Evolutionary conservation across 2,329 filamentous ascomycete genomes (phyloP), one percentile per base, ranked within the genome.

Genomic region (Epichloe typhina): DNA sequence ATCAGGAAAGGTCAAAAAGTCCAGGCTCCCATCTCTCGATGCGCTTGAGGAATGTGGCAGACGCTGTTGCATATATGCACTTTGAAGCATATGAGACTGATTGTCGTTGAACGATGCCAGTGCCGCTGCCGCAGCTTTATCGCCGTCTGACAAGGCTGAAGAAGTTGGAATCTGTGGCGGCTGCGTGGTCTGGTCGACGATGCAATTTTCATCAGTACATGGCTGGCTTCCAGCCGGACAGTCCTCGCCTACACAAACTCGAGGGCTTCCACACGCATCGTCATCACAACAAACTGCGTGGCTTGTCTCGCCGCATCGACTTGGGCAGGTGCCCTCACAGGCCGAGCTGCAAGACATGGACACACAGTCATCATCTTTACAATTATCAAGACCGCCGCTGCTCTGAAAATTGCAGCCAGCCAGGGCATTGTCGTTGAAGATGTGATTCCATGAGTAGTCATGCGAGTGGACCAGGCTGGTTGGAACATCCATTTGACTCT

Each of bases 121-220:
- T 3, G 63, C 59, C 3, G 53, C 61, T 3, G 63, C 63, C 3
- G 63, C 63, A 11, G 58, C 57, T 40, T 59, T 60, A 45, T 61
- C 59, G 6, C 54, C 48, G 39, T 57, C 55, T 13, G 58, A 57
- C 13, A 60, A 53, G 43, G 42, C 44, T 17, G 50, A 33, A 26
- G 31, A 44, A 17, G 17, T 19, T 5, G 31, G 47, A 9, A 26
- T 42, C n/a, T 41, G 39, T n/a, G 36, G 49, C 13, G 41, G 50
- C 17, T 48, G 36, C 13, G 41, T 19, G 19, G 44, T 21, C 6
- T 61, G 56, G 36, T 64, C 59, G 23, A 54, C 56, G 31, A 63
- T 53, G 52, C 68, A 71, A 51, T 61, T 58, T 13, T 55, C 57
- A 49, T 70, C 63, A 17, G 59, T 66, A 53, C 69, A 71, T n/a